Base-by-base conservation (phyloP, 1,284 basidiomycete genomes). In the Peniophora sp. region DNA sequence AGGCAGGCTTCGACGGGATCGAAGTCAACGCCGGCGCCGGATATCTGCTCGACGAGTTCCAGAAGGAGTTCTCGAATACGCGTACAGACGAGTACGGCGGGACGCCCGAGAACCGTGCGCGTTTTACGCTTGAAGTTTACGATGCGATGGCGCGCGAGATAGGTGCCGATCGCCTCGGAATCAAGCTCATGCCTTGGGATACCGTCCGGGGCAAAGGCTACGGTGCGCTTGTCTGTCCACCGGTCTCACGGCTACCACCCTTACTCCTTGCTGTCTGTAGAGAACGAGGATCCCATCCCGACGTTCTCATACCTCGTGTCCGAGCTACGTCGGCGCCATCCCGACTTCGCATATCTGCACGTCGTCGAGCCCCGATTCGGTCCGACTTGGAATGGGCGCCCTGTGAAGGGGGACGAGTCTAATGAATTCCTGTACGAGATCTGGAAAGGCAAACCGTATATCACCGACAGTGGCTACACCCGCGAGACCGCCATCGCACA, bases 31-130 rank as follows among this genome's bases (percentile, higher is more conserved):
- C 55, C 44, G 68, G 68, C 9, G 66, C 70, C 50, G 71, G 72
- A 6, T 72, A 70, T 56, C 58, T 73, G 8, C 51, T 69, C 43
- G 67, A 68, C 58, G 64, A 71, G 55, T 74, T 72, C 59, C 44
- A 70, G 24, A 64, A 69, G 36, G 61, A 65, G 49, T 57, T 60
- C 5, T 57, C 67, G 44, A 83, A 83, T 66, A 67, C 71, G 35
- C 74, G 80, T 24, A 77, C 73, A 11, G 81, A 85, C 62, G 64
- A 70, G 37, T 85, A 80, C 60, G 81, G 81, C 8, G 81, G 80
- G 2, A 68, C 69, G 2, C 53, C 79, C 24, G 75, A 79, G 63
- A 81, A 81, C 61, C 67, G 82, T 17, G 58, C 65, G 2, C 63
- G 75, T 15, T 82, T 84, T 52, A 58, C 68, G 1, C 62, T 79